phyloP scores from a whole-genome alignment of 352 stramenopile genomes.

The Phytopythium kandeliae region DNA sequence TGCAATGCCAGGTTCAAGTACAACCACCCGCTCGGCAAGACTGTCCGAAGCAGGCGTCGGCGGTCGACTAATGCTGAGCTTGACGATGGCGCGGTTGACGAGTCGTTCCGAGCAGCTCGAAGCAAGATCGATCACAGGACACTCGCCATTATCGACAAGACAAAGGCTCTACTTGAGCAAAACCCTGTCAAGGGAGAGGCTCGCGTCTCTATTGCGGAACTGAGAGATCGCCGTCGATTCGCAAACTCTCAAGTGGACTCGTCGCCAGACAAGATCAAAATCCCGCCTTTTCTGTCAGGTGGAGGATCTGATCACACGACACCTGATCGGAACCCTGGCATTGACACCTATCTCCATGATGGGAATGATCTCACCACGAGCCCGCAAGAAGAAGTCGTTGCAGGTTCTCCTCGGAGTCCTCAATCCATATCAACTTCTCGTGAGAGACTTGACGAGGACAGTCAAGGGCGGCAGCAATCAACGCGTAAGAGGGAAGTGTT shows the following conservation, averaged over 20 bases:
- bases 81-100: conserved; percentile 13
- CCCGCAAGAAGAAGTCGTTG: too few species aligned
- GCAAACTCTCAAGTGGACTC: not conserved
- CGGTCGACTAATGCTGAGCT: conserved; percentile 7
- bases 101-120: conserved; percentile 27
- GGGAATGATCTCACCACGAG: too few species aligned
- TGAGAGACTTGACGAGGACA: too few species aligned
- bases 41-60: not conserved
- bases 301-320: not conserved
- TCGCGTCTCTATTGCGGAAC: conserved; percentile 23
- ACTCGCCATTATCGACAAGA: conserved; percentile 47
- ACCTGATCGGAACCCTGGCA: too few species aligned
- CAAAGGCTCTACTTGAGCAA: conserved; percentile 30
- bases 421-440: too few species aligned
- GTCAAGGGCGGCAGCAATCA: too few species aligned
- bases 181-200: conserved; percentile 5
- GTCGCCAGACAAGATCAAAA: not conserved
- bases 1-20: not conserved
- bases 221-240: conserved; percentile 15
- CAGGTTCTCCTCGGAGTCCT: too few species aligned
- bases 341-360: too few species aligned
- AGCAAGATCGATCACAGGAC: conserved; percentile 47
- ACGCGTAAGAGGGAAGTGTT: not conserved
- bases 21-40: conserved; percentile 3
- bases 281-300: not conserved